Conservation (phyloP, 108 stramenopile species). For the Pseudonitzschia pungens region DNA sequence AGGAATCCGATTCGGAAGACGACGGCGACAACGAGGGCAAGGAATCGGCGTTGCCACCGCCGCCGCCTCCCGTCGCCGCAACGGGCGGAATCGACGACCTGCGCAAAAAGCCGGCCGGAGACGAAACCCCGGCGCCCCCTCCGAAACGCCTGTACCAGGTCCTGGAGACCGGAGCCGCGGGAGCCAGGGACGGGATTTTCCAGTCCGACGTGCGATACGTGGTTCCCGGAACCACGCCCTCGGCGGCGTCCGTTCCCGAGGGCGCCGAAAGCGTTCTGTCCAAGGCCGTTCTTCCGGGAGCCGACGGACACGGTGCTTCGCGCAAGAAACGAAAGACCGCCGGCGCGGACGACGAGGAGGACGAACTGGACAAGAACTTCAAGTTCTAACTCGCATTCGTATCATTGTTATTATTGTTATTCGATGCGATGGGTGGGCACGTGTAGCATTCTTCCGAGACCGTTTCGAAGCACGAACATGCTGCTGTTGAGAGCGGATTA, state of each 20-base stretch:
- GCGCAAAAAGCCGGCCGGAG: constrained; percentile 68
- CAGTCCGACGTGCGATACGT: constrained; percentile 76
- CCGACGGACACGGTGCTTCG: constrained; percentile 32
- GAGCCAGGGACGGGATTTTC: constrained; percentile 53
- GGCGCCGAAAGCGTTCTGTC: constrained; percentile 82
- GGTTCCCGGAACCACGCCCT: constrained; percentile 46
- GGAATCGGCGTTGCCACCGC: constrained; percentile 66
- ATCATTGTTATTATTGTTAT: no score
- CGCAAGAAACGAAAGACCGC: constrained; percentile 54
- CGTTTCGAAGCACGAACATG: no score
- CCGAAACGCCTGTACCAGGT: constrained; percentile 85
- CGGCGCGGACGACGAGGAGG: constrained; percentile 72
- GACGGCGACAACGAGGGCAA: constrained; percentile 45
- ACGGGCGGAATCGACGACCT: constrained; percentile 50
- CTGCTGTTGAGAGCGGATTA: no score
- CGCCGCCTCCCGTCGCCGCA: constrained; percentile 18
- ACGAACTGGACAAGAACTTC: constrained; percentile 80
- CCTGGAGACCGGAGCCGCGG: constrained; percentile 49
- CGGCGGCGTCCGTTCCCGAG: constrained; percentile 29
- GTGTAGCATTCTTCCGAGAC: no score
- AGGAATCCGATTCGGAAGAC: constrained; percentile 57
- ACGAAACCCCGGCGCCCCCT: constrained; percentile 68
- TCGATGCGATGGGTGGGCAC: no score
- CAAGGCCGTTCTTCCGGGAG: constrained; percentile 50
- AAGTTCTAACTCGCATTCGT: constrained; percentile 61